These are phyloP conservation scores for Geosiphon pyriformis DNA, from an alignment of 192 early-diverging fungal genomes.

Conservation along the genomic window DNA sequence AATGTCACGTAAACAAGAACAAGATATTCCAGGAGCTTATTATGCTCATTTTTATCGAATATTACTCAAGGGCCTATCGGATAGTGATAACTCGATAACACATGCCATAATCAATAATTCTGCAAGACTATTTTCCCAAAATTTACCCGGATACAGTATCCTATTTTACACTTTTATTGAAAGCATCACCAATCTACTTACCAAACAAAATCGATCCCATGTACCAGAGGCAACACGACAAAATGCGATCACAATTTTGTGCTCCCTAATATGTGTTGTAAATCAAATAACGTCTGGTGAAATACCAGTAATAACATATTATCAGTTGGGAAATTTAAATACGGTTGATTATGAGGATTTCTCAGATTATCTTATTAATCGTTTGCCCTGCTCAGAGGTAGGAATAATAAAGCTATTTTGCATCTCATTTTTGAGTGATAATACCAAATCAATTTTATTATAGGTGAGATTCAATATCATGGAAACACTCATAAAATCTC, in stretches of 20 bases:
- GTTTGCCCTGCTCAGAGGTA: constrained; percentile 4
- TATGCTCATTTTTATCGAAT: constrained; percentile 65
- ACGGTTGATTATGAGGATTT: background rate
- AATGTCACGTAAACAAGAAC: constrained; percentile 73
- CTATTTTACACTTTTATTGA: constrained; percentile 60
- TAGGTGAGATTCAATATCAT: constrained; percentile 34
- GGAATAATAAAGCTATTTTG: background rate
- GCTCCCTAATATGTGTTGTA: constrained; percentile 37
- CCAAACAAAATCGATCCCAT: constrained; percentile 4
- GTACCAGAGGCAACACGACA: constrained; percentile 42
- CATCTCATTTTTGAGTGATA: background rate
- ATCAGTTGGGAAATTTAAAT: constrained; percentile 5
- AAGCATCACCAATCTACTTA: constrained; percentile 56
- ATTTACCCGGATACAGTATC: constrained; percentile 63
- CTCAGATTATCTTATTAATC: background rate
- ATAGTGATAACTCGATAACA: constrained; percentile 50
- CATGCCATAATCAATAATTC: constrained; percentile 66
- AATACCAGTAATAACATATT: constrained; percentile 16
- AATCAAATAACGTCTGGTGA: constrained; percentile 24
- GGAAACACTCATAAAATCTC: constrained; percentile 27
- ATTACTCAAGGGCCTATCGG: constrained; percentile 44
- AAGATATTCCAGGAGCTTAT: constrained; percentile 48
- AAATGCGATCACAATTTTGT: constrained; percentile 37
- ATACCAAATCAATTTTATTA: background rate
- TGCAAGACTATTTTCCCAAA: constrained; percentile 57